These are phyloP conservation scores for Ricinus communis DNA, from an alignment of 345 rosid species.

Conservation along the genomic window DNA sequence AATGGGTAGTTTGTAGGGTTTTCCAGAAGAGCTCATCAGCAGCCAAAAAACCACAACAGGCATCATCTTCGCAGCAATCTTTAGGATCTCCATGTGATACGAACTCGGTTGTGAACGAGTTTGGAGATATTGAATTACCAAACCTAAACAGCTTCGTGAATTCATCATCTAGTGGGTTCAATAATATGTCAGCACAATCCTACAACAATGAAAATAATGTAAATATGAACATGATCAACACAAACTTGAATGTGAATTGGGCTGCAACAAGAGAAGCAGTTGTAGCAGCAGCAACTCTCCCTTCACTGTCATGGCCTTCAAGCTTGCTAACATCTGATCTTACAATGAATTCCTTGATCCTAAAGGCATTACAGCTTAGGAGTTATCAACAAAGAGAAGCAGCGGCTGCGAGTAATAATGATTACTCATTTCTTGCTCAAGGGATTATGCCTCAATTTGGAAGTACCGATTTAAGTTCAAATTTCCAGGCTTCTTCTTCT, in stretches of 20 bases:
- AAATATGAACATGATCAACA: slow-evolving; percentile 31
- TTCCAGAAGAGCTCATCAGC: slow-evolving; percentile 61
- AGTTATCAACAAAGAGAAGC: slow-evolving; percentile 55
- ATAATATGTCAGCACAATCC: slow-evolving; percentile 4
- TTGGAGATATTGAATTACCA: slow-evolving; percentile 68
- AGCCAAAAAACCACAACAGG: slow-evolving; percentile 56
- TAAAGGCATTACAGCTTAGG: slow-evolving; percentile 79
- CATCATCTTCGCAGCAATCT: slow-evolving; percentile 63
- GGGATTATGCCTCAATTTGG: slow-evolving; percentile 33
- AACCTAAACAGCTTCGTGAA: slow-evolving; percentile 33
- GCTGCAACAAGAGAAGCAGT: slow-evolving; percentile 32
- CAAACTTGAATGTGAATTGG: slow-evolving; percentile 37
- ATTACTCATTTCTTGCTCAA: slow-evolving; percentile 43
- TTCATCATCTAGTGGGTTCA: slow-evolving; percentile 19
- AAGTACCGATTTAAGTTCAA: slow-evolving; percentile 29
- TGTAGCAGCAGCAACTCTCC: slow-evolving; percentile 24
- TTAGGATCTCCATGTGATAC: slow-evolving; percentile 76
- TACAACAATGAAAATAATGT: slow-evolving; percentile 27
- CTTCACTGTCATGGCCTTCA: slow-evolving; percentile 56
- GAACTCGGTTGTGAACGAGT: slow-evolving; percentile 65
- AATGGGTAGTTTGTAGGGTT: slow-evolving; percentile 91
- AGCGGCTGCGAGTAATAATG: slow-evolving; percentile 18
- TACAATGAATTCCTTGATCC: slow-evolving; percentile 75
- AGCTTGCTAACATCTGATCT: slow-evolving; percentile 59
- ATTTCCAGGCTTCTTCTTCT: slow-evolving; percentile 56